Evolutionary conservation across 345 rosid species (phyloP).

Genomic region (Geranium rotundifolium): DNA sequence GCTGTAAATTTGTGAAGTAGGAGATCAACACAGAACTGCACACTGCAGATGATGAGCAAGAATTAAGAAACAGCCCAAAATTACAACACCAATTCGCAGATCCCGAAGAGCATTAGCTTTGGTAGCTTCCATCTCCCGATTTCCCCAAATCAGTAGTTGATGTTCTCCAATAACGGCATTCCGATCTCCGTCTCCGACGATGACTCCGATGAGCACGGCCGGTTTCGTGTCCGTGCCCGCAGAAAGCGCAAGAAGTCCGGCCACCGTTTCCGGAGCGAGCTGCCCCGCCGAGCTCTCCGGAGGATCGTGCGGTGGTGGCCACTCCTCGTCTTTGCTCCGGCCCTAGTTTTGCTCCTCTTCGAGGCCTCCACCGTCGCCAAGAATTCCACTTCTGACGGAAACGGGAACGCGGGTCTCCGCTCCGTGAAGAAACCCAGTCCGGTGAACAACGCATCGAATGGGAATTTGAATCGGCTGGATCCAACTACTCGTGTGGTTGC

Average conservation of each 20-base stretch:
- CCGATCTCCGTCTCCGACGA: conserved; percentile 69
- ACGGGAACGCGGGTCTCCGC: background rate
- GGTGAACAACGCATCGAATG: conserved; percentile 13
- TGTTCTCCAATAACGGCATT: conserved; percentile 33
- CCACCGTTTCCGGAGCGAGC: conserved; percentile 29
- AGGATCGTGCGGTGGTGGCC: conserved; percentile 54
- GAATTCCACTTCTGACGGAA: conserved; percentile 9
- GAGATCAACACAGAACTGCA: too few relatives aligned
- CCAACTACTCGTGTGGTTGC: conserved; percentile 30
- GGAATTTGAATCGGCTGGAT: conserved; percentile 50
- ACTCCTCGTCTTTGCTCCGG: conserved; percentile 38
- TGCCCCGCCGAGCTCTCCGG: conserved; percentile 34
- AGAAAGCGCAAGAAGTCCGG: conserved; percentile 58
- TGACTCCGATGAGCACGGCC: conserved; percentile 47
- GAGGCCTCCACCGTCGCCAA: conserved; percentile 56
- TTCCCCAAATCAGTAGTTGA: conserved; percentile 11
- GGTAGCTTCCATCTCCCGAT: background rate
- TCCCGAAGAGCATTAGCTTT: too few relatives aligned
- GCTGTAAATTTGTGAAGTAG: too few relatives aligned
- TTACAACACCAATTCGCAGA: too few relatives aligned
- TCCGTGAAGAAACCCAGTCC: conserved; percentile 11
- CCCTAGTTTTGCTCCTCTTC: conserved; percentile 41
- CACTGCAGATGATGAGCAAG: too few relatives aligned
- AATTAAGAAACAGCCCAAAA: too few relatives aligned
- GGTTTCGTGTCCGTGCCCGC: conserved; percentile 54